Conservation (phyloP, 805 yeast species). For the Saccharomycopsis malanga region DNA sequence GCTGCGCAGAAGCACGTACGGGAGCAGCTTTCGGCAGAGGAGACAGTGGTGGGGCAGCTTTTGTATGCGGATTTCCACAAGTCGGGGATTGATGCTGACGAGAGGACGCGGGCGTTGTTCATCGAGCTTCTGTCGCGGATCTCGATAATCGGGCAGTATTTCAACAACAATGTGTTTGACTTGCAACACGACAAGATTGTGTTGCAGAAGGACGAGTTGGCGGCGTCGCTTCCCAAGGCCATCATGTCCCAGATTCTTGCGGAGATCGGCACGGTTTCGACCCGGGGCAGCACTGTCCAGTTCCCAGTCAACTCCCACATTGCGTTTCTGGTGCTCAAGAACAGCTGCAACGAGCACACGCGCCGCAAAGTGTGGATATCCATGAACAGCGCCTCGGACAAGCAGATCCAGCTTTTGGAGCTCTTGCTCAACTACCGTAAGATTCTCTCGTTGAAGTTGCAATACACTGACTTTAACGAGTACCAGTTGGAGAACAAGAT, state of each 20-base stretch:
- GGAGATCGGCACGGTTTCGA: constrained; percentile 11
- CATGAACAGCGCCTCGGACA: constrained; percentile 54
- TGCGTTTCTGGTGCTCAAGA: constrained; percentile 57
- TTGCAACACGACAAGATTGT: constrained; percentile 26
- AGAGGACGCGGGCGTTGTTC: constrained; percentile 55
- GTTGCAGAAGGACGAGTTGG: constrained; percentile 28
- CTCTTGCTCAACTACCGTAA: constrained; percentile 59
- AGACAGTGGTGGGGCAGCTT: constrained; percentile 72
- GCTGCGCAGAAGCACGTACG: constrained; percentile 29
- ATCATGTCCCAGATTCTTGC: constrained; percentile 7
- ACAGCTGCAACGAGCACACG: constrained; percentile 47
- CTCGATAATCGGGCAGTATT: constrained; percentile 73
- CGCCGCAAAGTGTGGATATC: constrained; percentile 70
- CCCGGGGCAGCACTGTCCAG: constrained; percentile 35
- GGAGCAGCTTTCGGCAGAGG: constrained; percentile 55
- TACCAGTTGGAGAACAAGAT: constrained; percentile 85
- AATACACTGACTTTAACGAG: constrained; percentile 60
- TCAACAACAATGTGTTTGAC: constrained; percentile 43
- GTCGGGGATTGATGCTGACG: constrained; percentile 80
- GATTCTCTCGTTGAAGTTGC: constrained; percentile 64
- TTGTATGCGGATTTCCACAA: constrained; percentile 79
- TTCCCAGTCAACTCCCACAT: constrained; percentile 57
- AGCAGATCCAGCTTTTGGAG: constrained; percentile 56
- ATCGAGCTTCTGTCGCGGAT: constrained; percentile 75
- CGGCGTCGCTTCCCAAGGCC: constrained; percentile 23